Evolutionary conservation across 2,329 filamentous ascomycete species (phyloP), one percentile per base, ranked within the genome.

Genomic region (Blastomyces gilchristii): DNA sequence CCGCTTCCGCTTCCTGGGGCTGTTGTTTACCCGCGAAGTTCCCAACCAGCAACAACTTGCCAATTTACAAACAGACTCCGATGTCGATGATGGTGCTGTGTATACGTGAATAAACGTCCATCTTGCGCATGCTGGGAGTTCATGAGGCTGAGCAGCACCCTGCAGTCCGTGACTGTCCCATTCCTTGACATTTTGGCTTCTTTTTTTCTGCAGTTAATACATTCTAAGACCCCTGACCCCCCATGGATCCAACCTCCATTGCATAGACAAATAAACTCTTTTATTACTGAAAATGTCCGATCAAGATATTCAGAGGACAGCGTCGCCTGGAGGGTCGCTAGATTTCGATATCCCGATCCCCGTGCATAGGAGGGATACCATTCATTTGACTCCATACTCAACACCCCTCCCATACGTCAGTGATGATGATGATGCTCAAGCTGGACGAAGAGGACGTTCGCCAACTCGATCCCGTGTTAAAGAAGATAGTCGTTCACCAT

Each of bases 401-500:
- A 25, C 14, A 18, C 60, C 60, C 37, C 60, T 56, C 18, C 49
- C 31, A 1, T 47, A 62, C 28, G n/a, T 39, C 11, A 18, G 22
- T 14, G 37, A 57, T 14, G 34, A 57, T 11, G n/a, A 56, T 28
- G 41, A 62, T 47, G 22, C 60, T 28, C 59, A 53, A 37, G 5
- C n/a, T 37, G 60, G 34, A 12, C 14, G 25, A 54, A 45, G 50
- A 59, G 57, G 57, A 14, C 57, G 57, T 11, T 49, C 57, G 5
- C 60, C 37, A 34, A 34, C 52, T 14, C 34, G 43, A 56, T 53
- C 39, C 22, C 41, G 37, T 18, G 22, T 37, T 34, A 47, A 28
- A 22, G 47, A 68, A 45, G 69, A 70, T 57, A 65, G 65, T 28
- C 65, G 68, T 60, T 62, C 68, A 5, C 69, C 69, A 66, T 75